Evolutionary conservation across 768 basidiomycete genomes (phyloP), one percentile per base, ranked within the genome.

Genomic region (Piloderma croceum): DNA sequence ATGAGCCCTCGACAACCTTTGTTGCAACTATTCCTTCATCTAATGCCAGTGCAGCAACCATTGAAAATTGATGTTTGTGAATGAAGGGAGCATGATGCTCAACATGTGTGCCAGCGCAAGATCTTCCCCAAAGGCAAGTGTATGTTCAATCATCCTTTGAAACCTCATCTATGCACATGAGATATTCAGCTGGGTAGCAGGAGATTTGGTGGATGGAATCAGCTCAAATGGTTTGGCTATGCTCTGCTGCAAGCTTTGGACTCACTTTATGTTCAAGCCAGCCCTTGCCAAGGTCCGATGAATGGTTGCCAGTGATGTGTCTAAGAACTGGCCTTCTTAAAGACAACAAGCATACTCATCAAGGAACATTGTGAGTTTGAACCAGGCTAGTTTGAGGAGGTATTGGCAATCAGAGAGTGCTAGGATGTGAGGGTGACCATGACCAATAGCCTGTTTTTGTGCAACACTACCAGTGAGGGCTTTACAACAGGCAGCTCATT

Each of bases 61-160:
- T 48, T 2, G 54, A 57, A 27, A 47, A 52, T 9, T 47, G 36
- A 4, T 35, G 24, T 22, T 48, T 50, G 4, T 43, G 24, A 11
- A 56, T 48, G 45, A 53, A 58, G 5, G 49, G 52, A 23, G 44
- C 38, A 36, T 45, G 42, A 1, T 49, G 43, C 23, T 56, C 49
- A 6, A 39, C 51, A 6, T 47, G 43, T 22, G 31, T 24, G 1
- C 59, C 54, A 19, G 19, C 19, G 4, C 15, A 38, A 11, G 58
- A 38, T 9, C 45, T 7, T 5, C 61, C 58, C 36, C 47, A 58
- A 4, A 48, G 18, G 5, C 47, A 37, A 17, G 51, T 43, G 38
- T 50, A 53, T 17, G 55, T 57, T 1, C 44, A 41, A 33, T 61
- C 52, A 34, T 62, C 55, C 44, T 60, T 61, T 17, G 50, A 57